Evolutionary conservation across 2,329 filamentous ascomycete genomes (phyloP), one percentile per base, ranked within the genome.

Genomic region (Aulographum hederae): DNA sequence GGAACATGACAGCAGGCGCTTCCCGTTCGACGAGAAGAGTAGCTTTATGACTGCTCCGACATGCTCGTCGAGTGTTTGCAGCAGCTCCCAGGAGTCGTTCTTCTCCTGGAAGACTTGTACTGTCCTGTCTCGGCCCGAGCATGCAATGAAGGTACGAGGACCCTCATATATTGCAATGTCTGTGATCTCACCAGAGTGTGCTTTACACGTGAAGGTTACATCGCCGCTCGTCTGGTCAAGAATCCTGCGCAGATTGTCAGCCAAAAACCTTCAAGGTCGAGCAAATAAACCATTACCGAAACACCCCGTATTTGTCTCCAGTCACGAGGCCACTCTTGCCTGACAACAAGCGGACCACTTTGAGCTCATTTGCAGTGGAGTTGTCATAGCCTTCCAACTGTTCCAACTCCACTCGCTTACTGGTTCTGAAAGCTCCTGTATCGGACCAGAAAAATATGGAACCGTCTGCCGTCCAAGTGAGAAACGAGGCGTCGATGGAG

Each of bases 41-140:
- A 94, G 57, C 18, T 75, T 73, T 33, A 68, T 76, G 13, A 98
- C 85, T 39, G 80, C 79, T 15, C 84, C 81, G 18, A 84, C 73
- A 52, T 95, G 92, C 42, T 98, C 86, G 34, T 80, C 73, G 46
- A 95, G 68, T 0, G 89, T 98, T 51, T 98, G 89, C 32, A 93
- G 69, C 35, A 94, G 68, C 35, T 78, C 69, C 51, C 91, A 77
- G 3, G 54, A 55, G 2, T 70, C 65, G 10, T 54, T 59, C 2
- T 57, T 55, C 16, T 63, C 61, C 37, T 69, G 64, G 48, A 94
- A 95, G n/a, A 98, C 58, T 50, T 98, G 89, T 1, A 86, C 70
- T n/a, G 78, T 93, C 31, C 89, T 75, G 53, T 98, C 89, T 40
- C 89, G 69, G 21, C 82, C 80, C 47, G 78, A 85, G 8, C 76